phyloP scores from a whole-genome alignment of 768 basidiomycete genomes.

The Pleurotus tuoliensis region DNA sequence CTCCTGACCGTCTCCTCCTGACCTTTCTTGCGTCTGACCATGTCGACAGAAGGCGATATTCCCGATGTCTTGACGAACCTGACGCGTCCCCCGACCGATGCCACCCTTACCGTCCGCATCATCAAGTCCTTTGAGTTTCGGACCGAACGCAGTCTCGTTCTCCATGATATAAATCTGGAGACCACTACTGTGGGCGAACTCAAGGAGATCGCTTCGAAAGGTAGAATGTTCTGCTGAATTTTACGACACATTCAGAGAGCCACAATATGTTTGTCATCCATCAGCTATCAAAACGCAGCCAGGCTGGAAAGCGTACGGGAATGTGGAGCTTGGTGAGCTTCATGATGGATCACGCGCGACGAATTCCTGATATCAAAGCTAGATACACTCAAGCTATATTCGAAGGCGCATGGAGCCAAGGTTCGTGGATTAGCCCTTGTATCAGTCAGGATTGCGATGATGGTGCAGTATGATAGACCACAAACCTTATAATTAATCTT shows the following conservation, averaged over 20 bases:
- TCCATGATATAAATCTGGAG: conserved; percentile 78
- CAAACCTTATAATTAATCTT: conserved; percentile 96
- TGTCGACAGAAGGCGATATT: conserved; percentile 28
- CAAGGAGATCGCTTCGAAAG: conserved; percentile 66
- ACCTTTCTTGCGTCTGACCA: conserved; percentile 10
- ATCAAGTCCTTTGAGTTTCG: conserved; percentile 95
- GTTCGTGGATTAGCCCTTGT: conserved; percentile 32
- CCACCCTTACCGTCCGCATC: conserved; percentile 85
- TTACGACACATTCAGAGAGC: conserved; percentile 9
- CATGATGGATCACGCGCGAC: conserved; percentile 1
- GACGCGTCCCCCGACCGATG: conserved; percentile 63
- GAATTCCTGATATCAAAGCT: conserved; percentile 8
- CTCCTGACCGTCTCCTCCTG: no score
- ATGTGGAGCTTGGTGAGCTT: conserved; percentile 59
- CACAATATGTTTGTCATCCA: conserved; percentile 3
- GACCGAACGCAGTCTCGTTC: conserved; percentile 83
- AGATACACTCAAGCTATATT: conserved; percentile 96
- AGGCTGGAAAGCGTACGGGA: conserved; percentile 89
- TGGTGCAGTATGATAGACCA: conserved; percentile 53
- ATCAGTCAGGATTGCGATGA: neutral
- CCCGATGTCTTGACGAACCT: conserved; percentile 57
- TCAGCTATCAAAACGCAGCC: conserved; percentile 69
- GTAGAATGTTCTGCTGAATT: conserved; percentile 32
- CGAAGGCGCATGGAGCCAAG: conserved; percentile 93
- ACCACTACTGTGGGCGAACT: conserved; percentile 74